Conservation (phyloP, 371 early-diverging fungal species). For the Rhizomucor miehei region DNA sequence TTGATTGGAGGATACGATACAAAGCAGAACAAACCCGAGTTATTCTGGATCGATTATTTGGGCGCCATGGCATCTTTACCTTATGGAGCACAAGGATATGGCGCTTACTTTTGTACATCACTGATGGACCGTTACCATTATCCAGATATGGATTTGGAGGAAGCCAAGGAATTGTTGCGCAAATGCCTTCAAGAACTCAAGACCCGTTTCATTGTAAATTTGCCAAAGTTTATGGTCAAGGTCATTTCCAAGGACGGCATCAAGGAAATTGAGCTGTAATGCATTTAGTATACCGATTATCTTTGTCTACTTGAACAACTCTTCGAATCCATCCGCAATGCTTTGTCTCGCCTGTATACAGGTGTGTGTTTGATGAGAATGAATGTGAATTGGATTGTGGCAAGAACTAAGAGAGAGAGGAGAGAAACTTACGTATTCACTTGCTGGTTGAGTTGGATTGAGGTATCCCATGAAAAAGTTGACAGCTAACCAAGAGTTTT, state of each 20-base stretch:
- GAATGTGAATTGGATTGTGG: background rate
- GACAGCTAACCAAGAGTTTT: slow-evolving; percentile 60
- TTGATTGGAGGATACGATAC: slow-evolving; percentile 85
- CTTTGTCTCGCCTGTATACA: slow-evolving; percentile 16
- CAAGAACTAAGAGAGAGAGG: no score
- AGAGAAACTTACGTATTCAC: slow-evolving; percentile 22
- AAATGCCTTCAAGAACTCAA: slow-evolving; percentile 88
- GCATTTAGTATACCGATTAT: slow-evolving; percentile 3
- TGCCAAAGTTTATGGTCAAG: slow-evolving; percentile 82
- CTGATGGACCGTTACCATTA: slow-evolving; percentile 93
- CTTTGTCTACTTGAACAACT: slow-evolving; percentile 8
- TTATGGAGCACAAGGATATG: slow-evolving; percentile 94
- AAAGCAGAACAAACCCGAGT: slow-evolving; percentile 67
- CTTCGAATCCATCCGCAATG: slow-evolving; percentile 28
- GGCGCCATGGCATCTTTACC: slow-evolving; percentile 77
- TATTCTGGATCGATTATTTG: slow-evolving; percentile 95
- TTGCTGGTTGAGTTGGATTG: slow-evolving; percentile 54
- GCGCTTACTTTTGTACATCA: slow-evolving; percentile 87
- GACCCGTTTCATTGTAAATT: slow-evolving; percentile 83
- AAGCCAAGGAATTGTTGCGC: slow-evolving; percentile 75
- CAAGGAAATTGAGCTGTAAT: slow-evolving; percentile 52
- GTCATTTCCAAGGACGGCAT: slow-evolving; percentile 86
- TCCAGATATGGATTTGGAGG: slow-evolving; percentile 79
- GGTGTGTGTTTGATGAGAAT: background rate
- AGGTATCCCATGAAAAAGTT: slow-evolving; percentile 67